These are phyloP conservation scores for Sistotremastrum niveocremeum DNA, from an alignment of 768 basidiomycete species.

Conservation along the genomic window DNA sequence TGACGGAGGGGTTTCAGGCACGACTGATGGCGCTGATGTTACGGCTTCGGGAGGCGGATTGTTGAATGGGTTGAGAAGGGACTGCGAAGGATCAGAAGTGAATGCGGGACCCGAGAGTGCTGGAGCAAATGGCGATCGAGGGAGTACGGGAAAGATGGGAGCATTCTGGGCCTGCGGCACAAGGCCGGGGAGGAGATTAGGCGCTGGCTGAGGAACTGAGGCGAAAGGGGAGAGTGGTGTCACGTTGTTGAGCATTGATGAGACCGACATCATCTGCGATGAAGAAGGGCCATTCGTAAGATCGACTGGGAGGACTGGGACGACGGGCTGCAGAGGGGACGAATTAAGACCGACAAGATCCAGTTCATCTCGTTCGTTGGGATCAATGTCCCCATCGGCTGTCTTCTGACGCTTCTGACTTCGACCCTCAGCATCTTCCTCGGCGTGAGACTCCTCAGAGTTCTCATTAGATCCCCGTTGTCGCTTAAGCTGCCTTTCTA, in stretches of 20 bases:
- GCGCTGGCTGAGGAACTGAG: background rate
- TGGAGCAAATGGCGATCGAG: slow-evolving; percentile 9
- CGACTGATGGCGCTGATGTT: background rate
- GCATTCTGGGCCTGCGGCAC: slow-evolving; percentile 7
- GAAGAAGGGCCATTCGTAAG: background rate
- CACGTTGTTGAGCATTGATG: background rate
- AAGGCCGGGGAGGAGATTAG: slow-evolving; percentile 7
- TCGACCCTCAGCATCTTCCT: slow-evolving; percentile 6
- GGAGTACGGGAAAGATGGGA: slow-evolving; percentile 12
- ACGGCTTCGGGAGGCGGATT: background rate
- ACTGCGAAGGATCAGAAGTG: slow-evolving; percentile 5
- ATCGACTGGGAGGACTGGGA: slow-evolving; percentile 39
- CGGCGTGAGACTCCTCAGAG: slow-evolving; percentile 29
- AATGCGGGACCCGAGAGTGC: slow-evolving; percentile 8
- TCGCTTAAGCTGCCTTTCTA: slow-evolving; percentile 66
- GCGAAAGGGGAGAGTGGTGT: background rate
- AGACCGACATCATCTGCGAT: too few species aligned
- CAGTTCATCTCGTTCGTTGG: slow-evolving; percentile 37
- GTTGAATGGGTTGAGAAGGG: background rate
- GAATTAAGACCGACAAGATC: slow-evolving; percentile 23
- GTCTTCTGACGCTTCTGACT: slow-evolving; percentile 14
- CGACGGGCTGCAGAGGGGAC: slow-evolving; percentile 18
- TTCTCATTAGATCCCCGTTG: slow-evolving; percentile 45
- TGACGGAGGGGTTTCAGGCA: slow-evolving; percentile 8
- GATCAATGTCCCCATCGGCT: slow-evolving; percentile 12